These are phyloP conservation scores for Eragrostis nindensis DNA, from an alignment of 176 grass and related monocot genomes.

Conservation along the genomic window DNA sequence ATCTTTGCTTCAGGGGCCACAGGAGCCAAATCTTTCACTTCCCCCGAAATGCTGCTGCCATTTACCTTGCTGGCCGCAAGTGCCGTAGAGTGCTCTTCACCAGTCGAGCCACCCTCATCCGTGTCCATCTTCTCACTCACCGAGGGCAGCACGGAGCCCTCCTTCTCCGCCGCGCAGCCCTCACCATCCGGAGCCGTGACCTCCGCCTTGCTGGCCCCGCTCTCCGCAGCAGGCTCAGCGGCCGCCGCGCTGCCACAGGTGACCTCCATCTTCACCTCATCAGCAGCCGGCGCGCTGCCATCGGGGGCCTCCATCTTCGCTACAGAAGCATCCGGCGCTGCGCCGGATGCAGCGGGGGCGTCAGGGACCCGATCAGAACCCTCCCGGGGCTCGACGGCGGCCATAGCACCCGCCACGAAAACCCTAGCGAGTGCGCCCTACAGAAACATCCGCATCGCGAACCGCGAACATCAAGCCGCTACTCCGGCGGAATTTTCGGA, in stretches of 20 bases:
- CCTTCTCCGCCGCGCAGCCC: not conserved
- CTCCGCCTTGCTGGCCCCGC: not conserved
- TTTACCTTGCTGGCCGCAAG: not conserved
- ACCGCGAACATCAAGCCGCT: not conserved
- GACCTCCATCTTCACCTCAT: not conserved
- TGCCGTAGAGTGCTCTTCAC: not conserved
- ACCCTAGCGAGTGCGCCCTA: conserved; percentile 49
- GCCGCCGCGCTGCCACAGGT: not conserved
- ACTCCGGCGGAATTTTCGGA: not conserved
- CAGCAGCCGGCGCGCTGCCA: not conserved
- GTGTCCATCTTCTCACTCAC: not conserved
- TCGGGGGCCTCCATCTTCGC: too few species aligned
- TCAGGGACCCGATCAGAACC: conserved; percentile 9
- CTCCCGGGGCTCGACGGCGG: not conserved
- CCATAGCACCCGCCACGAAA: conserved; percentile 35
- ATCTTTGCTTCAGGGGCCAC: not conserved
- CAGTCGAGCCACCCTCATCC: too few species aligned
- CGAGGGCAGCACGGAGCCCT: not conserved
- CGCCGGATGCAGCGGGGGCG: not conserved
- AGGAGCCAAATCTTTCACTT: not conserved
- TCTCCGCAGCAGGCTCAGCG: not conserved
- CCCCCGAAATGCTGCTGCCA: not conserved
- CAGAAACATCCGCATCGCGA: conserved; percentile 2
- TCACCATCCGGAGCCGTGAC: not conserved
- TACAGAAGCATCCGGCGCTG: not conserved